Percentiles rank a stretch among this genome's conserved stretches.
Conservation (phyloP, 2,329 filamentous ascomycete genomes). For the Botrytis pseudocinerea region DNA sequence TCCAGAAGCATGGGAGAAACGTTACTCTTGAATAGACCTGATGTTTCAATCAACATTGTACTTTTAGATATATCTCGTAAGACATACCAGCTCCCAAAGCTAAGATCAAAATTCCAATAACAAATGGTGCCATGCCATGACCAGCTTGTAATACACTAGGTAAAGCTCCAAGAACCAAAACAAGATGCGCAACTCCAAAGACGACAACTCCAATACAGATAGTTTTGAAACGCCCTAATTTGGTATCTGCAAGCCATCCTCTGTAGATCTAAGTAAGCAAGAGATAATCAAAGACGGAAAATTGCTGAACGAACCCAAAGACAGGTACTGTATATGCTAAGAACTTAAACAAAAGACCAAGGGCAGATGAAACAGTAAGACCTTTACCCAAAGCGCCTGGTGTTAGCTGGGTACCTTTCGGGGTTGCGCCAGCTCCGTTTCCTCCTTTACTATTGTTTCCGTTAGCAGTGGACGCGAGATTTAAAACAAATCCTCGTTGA, state of each 20-base stretch:
- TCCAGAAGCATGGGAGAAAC: slow-evolving; percentile 64
- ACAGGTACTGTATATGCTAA: slow-evolving; percentile 48
- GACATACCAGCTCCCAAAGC: slow-evolving; percentile 43
- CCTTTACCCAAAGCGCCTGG: slow-evolving; percentile 63
- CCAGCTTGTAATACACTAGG: slow-evolving; percentile 43
- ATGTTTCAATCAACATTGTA: slow-evolving; percentile 45
- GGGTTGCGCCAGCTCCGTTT: slow-evolving; percentile 46
- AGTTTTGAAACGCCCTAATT: slow-evolving; percentile 65
- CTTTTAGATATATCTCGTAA: slow-evolving; percentile 43
- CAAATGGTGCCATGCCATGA: slow-evolving; percentile 60
- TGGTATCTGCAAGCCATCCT: slow-evolving; percentile 61
- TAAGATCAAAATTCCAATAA: slow-evolving; percentile 36
- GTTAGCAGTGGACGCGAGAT: background rate
- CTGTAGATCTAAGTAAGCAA: slow-evolving; percentile 29
- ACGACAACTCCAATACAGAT: slow-evolving; percentile 51
- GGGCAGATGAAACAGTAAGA: slow-evolving; percentile 52
- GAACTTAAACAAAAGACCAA: slow-evolving; percentile 53
- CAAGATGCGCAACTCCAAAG: slow-evolving; percentile 61
- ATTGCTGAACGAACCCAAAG: slow-evolving; percentile 24
- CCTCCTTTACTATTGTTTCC: slow-evolving; percentile 38
- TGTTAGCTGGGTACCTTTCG: slow-evolving; percentile 32
- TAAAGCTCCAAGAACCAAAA: slow-evolving; percentile 48
- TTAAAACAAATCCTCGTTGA: background rate
- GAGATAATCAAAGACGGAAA: slow-evolving; percentile 43
- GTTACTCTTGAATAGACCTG: slow-evolving; percentile 70